phyloP scores from a whole-genome alignment of 257 asterid genomes.

The Scutellaria minor region DNA sequence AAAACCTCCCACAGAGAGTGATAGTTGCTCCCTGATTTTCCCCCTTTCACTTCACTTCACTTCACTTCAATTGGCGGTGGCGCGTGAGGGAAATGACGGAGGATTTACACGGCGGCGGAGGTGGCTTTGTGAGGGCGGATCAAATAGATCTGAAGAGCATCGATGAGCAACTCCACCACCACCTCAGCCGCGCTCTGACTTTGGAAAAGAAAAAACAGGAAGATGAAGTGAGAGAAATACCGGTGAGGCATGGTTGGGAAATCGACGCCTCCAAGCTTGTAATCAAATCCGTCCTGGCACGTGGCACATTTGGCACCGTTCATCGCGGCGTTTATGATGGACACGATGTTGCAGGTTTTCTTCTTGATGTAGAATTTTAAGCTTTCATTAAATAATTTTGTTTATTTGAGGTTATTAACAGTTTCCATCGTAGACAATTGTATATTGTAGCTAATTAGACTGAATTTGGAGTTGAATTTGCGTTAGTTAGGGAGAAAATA shows the following conservation, averaged over 20 bases:
- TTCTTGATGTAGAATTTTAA: neutral
- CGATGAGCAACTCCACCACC: slow-evolving; percentile 74
- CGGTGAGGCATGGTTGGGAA: slow-evolving; percentile 71
- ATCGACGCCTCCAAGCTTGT: slow-evolving; percentile 72
- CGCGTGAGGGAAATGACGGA: slow-evolving; percentile 38
- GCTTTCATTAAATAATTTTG: neutral
- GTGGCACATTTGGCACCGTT: slow-evolving; percentile 83
- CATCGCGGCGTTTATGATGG: slow-evolving; percentile 83
- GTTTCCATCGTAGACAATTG: neutral
- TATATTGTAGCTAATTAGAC: neutral
- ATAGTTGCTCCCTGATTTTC: slow-evolving; percentile 24
- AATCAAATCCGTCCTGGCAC: slow-evolving; percentile 68
- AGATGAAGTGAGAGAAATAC: slow-evolving; percentile 51
- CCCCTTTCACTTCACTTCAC: neutral
- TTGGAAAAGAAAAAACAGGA: slow-evolving; percentile 56
- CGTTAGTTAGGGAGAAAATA: too few relatives aligned
- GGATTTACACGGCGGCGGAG: slow-evolving; percentile 32
- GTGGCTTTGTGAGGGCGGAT: slow-evolving; percentile 72
- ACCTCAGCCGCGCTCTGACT: slow-evolving; percentile 57
- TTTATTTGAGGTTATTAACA: too few relatives aligned
- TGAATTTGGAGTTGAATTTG: neutral
- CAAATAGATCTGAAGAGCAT: slow-evolving; percentile 79
- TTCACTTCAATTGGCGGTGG: slow-evolving; percentile 15
- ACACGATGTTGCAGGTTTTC: slow-evolving; percentile 76
- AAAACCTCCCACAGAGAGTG: slow-evolving; percentile 36